phyloP scores from a whole-genome alignment of 768 basidiomycete genomes.

The Hypsizygus marmoreus region DNA sequence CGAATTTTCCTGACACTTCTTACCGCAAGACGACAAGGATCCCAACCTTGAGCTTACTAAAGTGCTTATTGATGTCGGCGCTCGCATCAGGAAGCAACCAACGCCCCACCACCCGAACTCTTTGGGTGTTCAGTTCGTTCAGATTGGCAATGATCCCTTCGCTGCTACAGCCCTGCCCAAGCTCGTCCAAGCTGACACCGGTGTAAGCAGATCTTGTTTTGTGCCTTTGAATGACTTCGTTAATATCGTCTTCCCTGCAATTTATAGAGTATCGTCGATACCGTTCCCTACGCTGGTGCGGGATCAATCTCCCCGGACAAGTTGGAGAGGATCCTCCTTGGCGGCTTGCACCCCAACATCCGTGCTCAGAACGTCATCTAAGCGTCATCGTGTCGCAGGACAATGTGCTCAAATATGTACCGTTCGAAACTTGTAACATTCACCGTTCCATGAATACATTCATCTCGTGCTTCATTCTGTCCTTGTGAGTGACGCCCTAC shows the following conservation, averaged over 20 bases:
- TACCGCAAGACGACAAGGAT: constrained; percentile 1
- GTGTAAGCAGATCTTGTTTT: not conserved
- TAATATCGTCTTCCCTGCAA: not conserved
- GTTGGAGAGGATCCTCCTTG: constrained; percentile 8
- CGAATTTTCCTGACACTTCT: too few species aligned
- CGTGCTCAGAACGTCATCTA: not conserved
- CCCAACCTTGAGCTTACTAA: constrained; percentile 2
- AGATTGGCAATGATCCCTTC: constrained; percentile 3
- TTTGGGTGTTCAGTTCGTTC: constrained; percentile 10
- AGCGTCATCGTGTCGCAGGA: too few species aligned
- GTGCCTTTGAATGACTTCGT: not conserved
- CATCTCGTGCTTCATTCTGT: too few species aligned
- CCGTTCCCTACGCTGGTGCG: constrained; percentile 3
- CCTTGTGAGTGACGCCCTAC: too few species aligned
- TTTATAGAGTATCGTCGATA: constrained; percentile 6
- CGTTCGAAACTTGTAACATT: too few species aligned
- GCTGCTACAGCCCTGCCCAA: not conserved
- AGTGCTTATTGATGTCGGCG: constrained; percentile 1
- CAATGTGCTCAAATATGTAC: too few species aligned
- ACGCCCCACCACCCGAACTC: constrained; percentile 10
- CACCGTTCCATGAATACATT: too few species aligned
- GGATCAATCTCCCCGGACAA: constrained; percentile 6
- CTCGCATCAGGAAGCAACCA: not conserved
- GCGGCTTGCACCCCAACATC: constrained; percentile 10
- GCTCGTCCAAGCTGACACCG: constrained; percentile 4